phyloP scores from a whole-genome alignment of 192 early-diverging fungal species.

The Linnemannia hyalina region DNA sequence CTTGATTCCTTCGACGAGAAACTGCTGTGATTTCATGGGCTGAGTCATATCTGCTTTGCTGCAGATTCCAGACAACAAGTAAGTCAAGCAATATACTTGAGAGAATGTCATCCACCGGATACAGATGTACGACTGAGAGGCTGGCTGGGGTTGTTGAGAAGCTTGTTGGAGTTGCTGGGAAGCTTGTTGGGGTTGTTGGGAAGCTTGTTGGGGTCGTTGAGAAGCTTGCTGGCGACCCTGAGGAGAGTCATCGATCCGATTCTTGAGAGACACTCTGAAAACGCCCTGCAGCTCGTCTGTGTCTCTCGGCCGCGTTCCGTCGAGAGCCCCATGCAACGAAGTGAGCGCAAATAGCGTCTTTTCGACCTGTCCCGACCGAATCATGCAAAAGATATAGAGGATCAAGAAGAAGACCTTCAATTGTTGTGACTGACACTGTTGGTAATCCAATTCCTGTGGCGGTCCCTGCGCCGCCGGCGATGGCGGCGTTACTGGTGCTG shows the following conservation, averaged over 20 bases:
- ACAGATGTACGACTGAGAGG: constrained; percentile 11
- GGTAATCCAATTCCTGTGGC: not conserved
- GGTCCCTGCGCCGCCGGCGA: not conserved
- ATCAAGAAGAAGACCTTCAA: constrained; percentile 42
- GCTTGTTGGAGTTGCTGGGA: not conserved
- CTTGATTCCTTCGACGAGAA: constrained; percentile 47
- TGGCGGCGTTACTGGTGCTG: not conserved
- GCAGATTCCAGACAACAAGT: constrained; percentile 54
- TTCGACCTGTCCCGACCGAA: constrained; percentile 25
- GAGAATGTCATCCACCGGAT: constrained; percentile 56
- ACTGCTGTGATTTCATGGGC: constrained; percentile 38
- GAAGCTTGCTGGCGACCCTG: not conserved
- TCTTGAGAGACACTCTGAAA: constrained; percentile 27
- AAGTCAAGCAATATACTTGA: constrained; percentile 54
- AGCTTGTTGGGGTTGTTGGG: not conserved
- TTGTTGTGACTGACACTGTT: constrained; percentile 25
- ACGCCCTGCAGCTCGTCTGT: constrained; percentile 36
- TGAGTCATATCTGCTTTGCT: constrained; percentile 57
- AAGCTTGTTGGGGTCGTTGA: not conserved
- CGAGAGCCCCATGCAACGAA: constrained; percentile 23
- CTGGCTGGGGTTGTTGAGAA: not conserved
- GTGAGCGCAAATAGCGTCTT: constrained; percentile 30
- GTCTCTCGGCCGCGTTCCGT: constrained; percentile 34
- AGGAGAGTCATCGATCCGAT: not conserved
- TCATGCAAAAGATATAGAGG: constrained; percentile 45